These are phyloP conservation scores for Rosellinia necatrix DNA, from an alignment of 2,329 filamentous ascomycete species.

Conservation along the genomic window DNA sequence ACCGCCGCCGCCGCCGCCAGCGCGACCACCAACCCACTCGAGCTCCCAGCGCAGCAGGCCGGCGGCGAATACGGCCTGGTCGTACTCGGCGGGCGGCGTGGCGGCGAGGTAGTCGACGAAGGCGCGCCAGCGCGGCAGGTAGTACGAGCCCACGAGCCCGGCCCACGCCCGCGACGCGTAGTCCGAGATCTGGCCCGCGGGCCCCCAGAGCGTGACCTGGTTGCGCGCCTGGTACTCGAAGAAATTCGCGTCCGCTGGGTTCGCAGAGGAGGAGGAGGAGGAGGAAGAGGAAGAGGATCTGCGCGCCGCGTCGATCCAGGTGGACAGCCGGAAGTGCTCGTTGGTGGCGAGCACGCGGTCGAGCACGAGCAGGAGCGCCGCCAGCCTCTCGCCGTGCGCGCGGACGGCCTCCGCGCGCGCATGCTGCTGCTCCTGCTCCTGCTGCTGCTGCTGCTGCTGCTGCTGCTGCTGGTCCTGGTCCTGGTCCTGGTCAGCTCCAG, in stretches of 20 bases:
- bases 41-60: slow-evolving; percentile 24
- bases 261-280: too few relatives aligned
- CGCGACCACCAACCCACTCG: slow-evolving; percentile 21
- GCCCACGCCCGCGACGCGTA: slow-evolving; percentile 28
- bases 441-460: too few relatives aligned
- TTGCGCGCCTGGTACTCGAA: slow-evolving; percentile 30
- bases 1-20: slow-evolving; percentile 20
- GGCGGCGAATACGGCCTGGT: slow-evolving; percentile 18
- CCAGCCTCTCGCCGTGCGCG: slow-evolving; percentile 18
- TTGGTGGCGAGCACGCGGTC: slow-evolving; percentile 25
- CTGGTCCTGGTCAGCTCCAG: too few relatives aligned
- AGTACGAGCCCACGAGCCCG: slow-evolving; percentile 25
- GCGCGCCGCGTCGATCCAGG: slow-evolving; percentile 25
- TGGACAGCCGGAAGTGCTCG: slow-evolving; percentile 21
- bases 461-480: too few relatives aligned
- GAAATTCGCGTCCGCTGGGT: slow-evolving; percentile 22
- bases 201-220: slow-evolving; percentile 29
- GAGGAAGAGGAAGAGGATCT: too few relatives aligned
- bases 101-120: slow-evolving; percentile 27
- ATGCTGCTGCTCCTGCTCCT: too few relatives aligned
- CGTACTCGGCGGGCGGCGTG: slow-evolving; percentile 17
- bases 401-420: background rate
- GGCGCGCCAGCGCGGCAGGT: slow-evolving; percentile 26
- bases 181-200: slow-evolving; percentile 23
- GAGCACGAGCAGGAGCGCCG: slow-evolving; percentile 17